A percentile compares a stretch with the other conserved stretches of the same genome.
phyloP scores from a whole-genome alignment of 202 grass and related monocot species.

The Zoysia matrella region DNA sequence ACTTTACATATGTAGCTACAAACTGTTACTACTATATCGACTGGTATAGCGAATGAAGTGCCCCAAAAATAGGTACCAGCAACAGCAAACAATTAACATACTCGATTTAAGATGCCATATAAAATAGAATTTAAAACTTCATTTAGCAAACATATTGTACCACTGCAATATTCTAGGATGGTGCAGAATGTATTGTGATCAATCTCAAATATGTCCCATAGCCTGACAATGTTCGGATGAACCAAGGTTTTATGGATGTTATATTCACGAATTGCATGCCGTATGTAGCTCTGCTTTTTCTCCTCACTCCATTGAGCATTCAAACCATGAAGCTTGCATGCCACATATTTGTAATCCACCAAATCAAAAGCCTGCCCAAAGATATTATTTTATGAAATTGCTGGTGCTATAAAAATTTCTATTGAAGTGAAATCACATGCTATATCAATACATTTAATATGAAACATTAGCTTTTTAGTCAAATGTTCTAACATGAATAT shows the following conservation, averaged over 20 bases:
- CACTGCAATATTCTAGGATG: slow-evolving; percentile 95
- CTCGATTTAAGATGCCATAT: slow-evolving; percentile 16
- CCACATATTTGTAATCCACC: slow-evolving; percentile 94
- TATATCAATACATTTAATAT: slow-evolving; percentile 18
- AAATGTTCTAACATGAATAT: slow-evolving; percentile 29
- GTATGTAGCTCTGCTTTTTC: slow-evolving; percentile 98
- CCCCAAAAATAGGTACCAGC: background rate
- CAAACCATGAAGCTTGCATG: slow-evolving; percentile 98
- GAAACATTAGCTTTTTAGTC: slow-evolving; percentile 18
- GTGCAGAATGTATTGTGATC: slow-evolving; percentile 99
- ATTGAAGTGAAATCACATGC: slow-evolving; percentile 9
- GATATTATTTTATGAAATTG: slow-evolving; percentile 47
- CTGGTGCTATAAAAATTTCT: slow-evolving; percentile 13
- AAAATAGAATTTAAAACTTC: slow-evolving; percentile 22
- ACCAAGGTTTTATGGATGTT: slow-evolving; percentile 99
- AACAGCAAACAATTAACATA: slow-evolving; percentile 9
- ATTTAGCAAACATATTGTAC: slow-evolving; percentile 53
- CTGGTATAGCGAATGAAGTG: slow-evolving; percentile 4
- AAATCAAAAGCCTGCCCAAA: slow-evolving; percentile 93
- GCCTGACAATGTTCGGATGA: slow-evolving; percentile 94
- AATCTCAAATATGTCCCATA: slow-evolving; percentile 99
- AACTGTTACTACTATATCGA: too few species aligned
- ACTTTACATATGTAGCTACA: background rate
- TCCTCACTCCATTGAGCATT: slow-evolving; percentile 98
- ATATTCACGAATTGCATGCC: slow-evolving; percentile 98